Evolutionary conservation across 2,329 filamentous ascomycete species (phyloP), one percentile per base, ranked within the genome.

Genomic region (Ascocoryne sarcoides): DNA sequence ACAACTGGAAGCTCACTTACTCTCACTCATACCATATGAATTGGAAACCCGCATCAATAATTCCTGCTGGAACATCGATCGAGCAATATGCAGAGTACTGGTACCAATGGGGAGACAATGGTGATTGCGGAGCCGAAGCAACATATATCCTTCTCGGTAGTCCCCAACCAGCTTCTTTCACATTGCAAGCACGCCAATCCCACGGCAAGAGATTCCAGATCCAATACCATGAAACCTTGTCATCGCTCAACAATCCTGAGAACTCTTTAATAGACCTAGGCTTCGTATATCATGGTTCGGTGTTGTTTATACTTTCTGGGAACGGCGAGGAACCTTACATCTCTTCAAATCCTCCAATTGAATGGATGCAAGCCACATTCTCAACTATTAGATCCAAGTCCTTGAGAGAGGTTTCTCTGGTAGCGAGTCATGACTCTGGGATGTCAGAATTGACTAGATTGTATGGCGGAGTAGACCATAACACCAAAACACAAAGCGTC

Each of bases 41-140:
- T 15, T 52, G 45, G 47, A 37, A 37, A 2, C 44, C 45, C 7
- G 29, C 38, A 15, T 5, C 19, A 2, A 19, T 32, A 3, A 49
- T 52, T 12, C 34, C 40, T 10, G 40, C 46, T 4, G 45, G 47
- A 2, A 35, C 37, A 2, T 39, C 30, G 3, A 30, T 39, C 12
- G 45, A 46, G 21, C 46, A 46, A 15, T 50, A 47, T n/a, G 31
- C 49, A 10, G 45, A 52, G 34, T 52, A 32, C 9, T 39, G 28
- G 17, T 16, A 42, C 10, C 32, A 48, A 15, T 28, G 29, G n/a
- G 40, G 40, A 1, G 21, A 46, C n/a, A 32, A 40, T 15, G 44
- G 35, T 3, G 49, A 53, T 21, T 45, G 36, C 21, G 43, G 14
- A 9, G 49, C 49, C 1, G 50, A 54, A 40, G 51, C 52, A 12